A percentile compares a stretch with the other conserved stretches of the same genome.
Evolutionary conservation across 495 filamentous ascomycete genomes (phyloP).

Genomic region (Penicillium fimorum): DNA sequence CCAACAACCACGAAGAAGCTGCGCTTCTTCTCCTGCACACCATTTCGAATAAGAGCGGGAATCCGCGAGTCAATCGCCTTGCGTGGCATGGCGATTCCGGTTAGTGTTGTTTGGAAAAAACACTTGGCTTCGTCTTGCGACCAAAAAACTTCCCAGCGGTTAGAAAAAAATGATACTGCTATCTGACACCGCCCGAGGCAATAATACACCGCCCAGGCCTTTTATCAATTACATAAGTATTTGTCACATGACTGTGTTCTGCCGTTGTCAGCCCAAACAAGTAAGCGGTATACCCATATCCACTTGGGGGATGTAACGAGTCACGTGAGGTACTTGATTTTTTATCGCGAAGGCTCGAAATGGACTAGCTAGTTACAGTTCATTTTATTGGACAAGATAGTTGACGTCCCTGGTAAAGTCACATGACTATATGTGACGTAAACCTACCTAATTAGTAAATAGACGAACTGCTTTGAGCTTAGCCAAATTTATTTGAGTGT

Average conservation of each 20-base stretch:
- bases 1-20: constrained; percentile 97
- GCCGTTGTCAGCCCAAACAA: not conserved
- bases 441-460: not conserved
- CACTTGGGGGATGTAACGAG: too few species aligned
- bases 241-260: not conserved
- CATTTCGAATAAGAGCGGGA: constrained; percentile 92
- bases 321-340: not conserved
- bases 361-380: not conserved
- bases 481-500: not conserved
- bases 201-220: constrained; percentile 14
- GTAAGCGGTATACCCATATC: not conserved
- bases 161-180: constrained; percentile 31
- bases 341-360: not conserved
- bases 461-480: constrained; percentile 1
- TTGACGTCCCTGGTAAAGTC: not conserved
- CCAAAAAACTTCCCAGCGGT: constrained; percentile 15
- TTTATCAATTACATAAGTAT: not conserved
- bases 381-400: not conserved
- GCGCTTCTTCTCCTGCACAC: constrained; percentile 93
- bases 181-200: constrained; percentile 11
- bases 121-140: constrained; percentile 12
- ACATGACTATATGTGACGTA: constrained; percentile 2
- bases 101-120: constrained; percentile 13
- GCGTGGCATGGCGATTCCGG: constrained; percentile 45
- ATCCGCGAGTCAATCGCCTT: constrained; percentile 85